Evolutionary conservation across 2,329 filamentous ascomycete species (phyloP), one percentile per base, ranked within the genome.

Genomic region (Xenoacremonium recifei): DNA sequence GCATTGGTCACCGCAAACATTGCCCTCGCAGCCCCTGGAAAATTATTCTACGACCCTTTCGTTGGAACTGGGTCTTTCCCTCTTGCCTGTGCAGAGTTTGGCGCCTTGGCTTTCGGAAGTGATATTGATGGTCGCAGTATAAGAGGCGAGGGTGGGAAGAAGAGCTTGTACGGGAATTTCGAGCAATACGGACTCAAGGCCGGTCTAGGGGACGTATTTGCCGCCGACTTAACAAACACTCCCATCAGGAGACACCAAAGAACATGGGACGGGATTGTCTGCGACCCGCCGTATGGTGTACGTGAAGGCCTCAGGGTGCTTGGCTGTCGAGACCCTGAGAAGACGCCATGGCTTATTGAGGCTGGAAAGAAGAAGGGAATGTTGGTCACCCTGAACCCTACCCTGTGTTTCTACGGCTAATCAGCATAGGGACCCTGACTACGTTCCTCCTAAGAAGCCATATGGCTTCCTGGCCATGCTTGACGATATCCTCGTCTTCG

Each of bases 271-370:
- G 91, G 89, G 4, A 95, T 99, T 45, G 75, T 97, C 6, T 97
- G 91, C 58, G 93, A 99, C 67, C 93, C 93, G 15, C 93, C 93
- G 0, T 99, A 99, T 60, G 93, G 93, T 3, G 90, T 99, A 5
- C 78, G 93, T 35, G 93, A 99, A 65, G 93, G 93, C 0, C 67
- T 97, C 45, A 87, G 87, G 57, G 92, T 99, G 2, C 73, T 99
- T 1, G 93, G 93, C 1, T 77, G 80, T 40, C 81, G 84, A 48
- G 84, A 93, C 54, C 77, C 79, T 0, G 75, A 75, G 39, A 83
- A 79, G 55, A 71, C 67, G 4, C 70, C 75, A 2, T 77, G 75
- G 56, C 72, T 87, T 2, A 71, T 88, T 21, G 79, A 85, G 43
- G 80, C 88, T 58, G 89, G 88, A 1, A 79, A 80, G 42, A 73